Evolutionary conservation across 148 eudicot genomes (phyloP), one percentile per base, ranked within the genome.

Genomic region (Silene uniflora): DNA sequence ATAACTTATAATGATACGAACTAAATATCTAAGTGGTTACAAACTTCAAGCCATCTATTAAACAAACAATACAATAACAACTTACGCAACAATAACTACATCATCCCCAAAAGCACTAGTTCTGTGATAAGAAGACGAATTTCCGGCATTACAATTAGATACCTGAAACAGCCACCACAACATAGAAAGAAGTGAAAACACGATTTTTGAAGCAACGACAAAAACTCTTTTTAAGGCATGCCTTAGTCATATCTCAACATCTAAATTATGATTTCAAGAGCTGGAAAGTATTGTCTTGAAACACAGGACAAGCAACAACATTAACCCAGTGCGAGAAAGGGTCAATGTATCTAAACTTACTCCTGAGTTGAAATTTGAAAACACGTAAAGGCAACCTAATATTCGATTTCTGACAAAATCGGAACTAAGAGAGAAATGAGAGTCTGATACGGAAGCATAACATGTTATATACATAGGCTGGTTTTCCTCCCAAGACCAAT

Each of bases 81-180:
- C 98, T 89, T 90, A 95, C 97, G 96, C 99, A 24, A 92, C 99
- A 61, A 92, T 89, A 74, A 95, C 97, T 32, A 95, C 97, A 84
- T 95, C 99, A 78, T 92, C 97, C 52, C 92, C 97, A 82, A 75
- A 95, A 74, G 87, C 84, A 75, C 85, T 82, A 27, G 83, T 79
- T 83, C 97, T 82, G 54, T 95, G 89, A 76, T 92, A 95, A 44
- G 93, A 81, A 76, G 96, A 78, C 65, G 89, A 86, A 76, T 91
- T 96, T 56, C 97, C 97, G 39, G 97, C 96, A 68, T 81, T 77
- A 42, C 96, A 90, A 32, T 81, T 79, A 52, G 99, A 89, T 61
- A 91, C 90, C 97, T 95, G 89, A 27, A 75, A 49, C 16, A 24
- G 75, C 62, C 69, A 67, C 47, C 69, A 65, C 21, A 32, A 61